These are phyloP conservation scores for Mayamaea pseudoterrestris DNA, from an alignment of 108 stramenopile genomes.

Conservation along the genomic window DNA sequence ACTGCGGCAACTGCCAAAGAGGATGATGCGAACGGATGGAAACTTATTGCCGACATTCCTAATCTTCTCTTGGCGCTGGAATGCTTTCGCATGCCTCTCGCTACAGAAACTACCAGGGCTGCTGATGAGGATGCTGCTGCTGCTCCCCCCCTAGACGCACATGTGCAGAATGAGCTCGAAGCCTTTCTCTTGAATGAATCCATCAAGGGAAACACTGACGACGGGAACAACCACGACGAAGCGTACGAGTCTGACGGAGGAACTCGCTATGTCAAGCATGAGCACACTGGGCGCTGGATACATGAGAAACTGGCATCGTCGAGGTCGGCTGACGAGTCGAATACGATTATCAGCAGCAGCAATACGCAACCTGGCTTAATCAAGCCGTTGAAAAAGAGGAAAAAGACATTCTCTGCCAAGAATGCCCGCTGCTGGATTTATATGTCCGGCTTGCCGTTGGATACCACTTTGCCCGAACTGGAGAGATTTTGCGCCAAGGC, in stretches of 20 bases:
- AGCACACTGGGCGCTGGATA: constrained; percentile 45
- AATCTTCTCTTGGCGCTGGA: constrained; percentile 35
- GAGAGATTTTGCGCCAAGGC: constrained; percentile 65
- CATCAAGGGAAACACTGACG: constrained; percentile 4
- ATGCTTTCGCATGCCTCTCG: constrained; percentile 19
- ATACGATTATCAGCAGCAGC: background rate
- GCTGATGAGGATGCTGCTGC: constrained; percentile 1
- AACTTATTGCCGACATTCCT: constrained; percentile 16
- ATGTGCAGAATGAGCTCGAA: constrained; percentile 49
- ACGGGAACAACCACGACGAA: constrained; percentile 50
- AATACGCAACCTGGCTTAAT: constrained; percentile 10
- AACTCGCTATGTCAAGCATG: constrained; percentile 59
- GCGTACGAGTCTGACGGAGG: constrained; percentile 73
- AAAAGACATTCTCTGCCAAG: constrained; percentile 69
- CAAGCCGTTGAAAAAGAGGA: constrained; percentile 56
- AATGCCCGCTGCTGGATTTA: constrained; percentile 81
- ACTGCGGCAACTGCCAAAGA: too few species aligned
- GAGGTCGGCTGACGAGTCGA: constrained; percentile 2
- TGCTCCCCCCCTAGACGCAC: constrained; percentile 4
- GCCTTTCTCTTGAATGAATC: constrained; percentile 46
- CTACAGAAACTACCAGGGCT: background rate
- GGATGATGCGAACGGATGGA: constrained; percentile 60
- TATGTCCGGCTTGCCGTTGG: constrained; percentile 77
- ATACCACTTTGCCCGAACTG: constrained; percentile 69
- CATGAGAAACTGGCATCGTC: constrained; percentile 44